Conservation (phyloP, 2,329 filamentous ascomycete genomes). For the Paraphoma chrysanthemicola region DNA sequence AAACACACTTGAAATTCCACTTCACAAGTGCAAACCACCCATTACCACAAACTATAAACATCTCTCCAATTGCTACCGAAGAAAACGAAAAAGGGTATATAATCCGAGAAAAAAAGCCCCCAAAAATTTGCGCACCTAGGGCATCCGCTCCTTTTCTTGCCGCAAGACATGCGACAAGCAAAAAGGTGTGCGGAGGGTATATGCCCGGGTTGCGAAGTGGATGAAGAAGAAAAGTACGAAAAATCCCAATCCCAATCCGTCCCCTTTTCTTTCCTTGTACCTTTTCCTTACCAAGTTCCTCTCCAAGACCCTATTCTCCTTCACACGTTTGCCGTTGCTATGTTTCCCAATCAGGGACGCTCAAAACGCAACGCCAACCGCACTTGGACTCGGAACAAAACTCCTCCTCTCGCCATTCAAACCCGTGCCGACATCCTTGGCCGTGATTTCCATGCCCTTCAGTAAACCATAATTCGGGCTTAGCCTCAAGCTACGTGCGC, state of each 20-base stretch:
- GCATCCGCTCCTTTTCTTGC: conserved; percentile 9
- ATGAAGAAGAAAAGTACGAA: not conserved
- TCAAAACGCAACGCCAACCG: conserved; percentile 46
- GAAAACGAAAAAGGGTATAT: conserved; percentile 9
- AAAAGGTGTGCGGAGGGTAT: conserved; percentile 14
- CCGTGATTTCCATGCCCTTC: conserved; percentile 40
- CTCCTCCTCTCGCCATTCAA: conserved; percentile 15
- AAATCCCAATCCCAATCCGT: not conserved
- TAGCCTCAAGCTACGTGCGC: conserved; percentile 29
- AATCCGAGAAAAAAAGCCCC: conserved; percentile 1
- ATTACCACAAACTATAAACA: not conserved
- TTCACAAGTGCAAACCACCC: not conserved
- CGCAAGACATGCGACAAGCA: conserved; percentile 5
- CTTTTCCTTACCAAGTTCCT: not conserved
- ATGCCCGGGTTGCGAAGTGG: conserved; percentile 3
- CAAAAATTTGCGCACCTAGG: conserved; percentile 1
- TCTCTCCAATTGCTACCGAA: not conserved
- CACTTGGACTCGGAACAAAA: conserved; percentile 19
- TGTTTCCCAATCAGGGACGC: not conserved
- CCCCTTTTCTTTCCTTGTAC: not conserved
- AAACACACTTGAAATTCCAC: not conserved
- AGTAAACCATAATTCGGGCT: conserved; percentile 36
- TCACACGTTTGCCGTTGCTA: no score
- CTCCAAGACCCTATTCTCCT: not conserved
- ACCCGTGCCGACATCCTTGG: conserved; percentile 17